phyloP scores from a whole-genome alignment of 805 yeast genomes.

The Kluyveromyces nonfermentans region DNA sequence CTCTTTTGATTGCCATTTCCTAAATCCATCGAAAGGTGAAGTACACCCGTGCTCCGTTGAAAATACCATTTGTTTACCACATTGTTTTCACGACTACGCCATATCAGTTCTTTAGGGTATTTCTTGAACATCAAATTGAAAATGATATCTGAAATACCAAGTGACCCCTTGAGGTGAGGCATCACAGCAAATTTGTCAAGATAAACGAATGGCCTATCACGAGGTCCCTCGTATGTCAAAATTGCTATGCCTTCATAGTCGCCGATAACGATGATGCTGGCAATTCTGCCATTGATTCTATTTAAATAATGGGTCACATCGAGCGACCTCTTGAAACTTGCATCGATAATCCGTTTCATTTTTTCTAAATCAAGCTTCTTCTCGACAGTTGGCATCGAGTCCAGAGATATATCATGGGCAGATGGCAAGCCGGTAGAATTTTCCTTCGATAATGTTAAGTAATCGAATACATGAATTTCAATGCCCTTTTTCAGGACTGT shows the following conservation, averaged over 20 bases:
- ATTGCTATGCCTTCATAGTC: constrained; percentile 95
- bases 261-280: constrained; percentile 78
- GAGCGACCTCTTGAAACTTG: constrained; percentile 66
- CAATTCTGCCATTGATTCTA: constrained; percentile 56
- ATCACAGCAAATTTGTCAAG: constrained; percentile 91
- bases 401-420: not conserved
- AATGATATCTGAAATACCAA: constrained; percentile 88
- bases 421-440: constrained; percentile 25
- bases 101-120: constrained; percentile 65
- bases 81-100: constrained; percentile 83
- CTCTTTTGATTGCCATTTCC: constrained; percentile 27
- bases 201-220: constrained; percentile 47
- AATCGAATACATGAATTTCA: constrained; percentile 24
- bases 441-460: constrained; percentile 10
- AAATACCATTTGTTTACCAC: constrained; percentile 98
- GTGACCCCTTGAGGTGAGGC: constrained; percentile 74
- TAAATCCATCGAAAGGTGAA: constrained; percentile 34
- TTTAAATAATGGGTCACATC: constrained; percentile 55
- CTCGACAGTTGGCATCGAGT: constrained; percentile 17
- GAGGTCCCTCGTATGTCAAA: constrained; percentile 65
- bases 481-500: constrained; percentile 75
- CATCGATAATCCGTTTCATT: constrained; percentile 56
- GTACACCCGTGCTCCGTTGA: constrained; percentile 73
- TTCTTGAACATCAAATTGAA: constrained; percentile 67
- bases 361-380: constrained; percentile 42